Evolutionary conservation across 192 early-diverging fungal genomes (phyloP), one percentile per base, ranked within the genome.

Genomic region (Neocallimastix lanati): DNA sequence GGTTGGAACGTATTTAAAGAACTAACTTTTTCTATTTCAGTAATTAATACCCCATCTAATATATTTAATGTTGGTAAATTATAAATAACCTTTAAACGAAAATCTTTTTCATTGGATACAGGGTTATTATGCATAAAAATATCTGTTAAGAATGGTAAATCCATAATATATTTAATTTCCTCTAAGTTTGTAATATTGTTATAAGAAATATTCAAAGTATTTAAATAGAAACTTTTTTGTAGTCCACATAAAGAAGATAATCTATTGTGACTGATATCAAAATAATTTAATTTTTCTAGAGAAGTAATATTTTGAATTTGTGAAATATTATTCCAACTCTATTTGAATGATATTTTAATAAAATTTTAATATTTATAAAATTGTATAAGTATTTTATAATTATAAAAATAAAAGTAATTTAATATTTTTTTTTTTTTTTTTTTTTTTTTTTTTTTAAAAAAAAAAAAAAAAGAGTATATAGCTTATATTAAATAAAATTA

Each of bases 281-380:
- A 79, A 33, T 86, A 83, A 81, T 86, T 79, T 4, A 90, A 80
- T 29, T 82, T 76, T n/a, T 14, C 28, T 12, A 90, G 81, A 4
- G 83, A 80, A 77, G 85, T 83, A 29, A 89, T 80, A 76, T 88
- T 88, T 28, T 38, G 35, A 0, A 90, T 78, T 9, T 82, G 83
- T 1, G 28, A 27, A 13, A 90, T 78, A 29, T 81, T 76, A 78
- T 90, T 90, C 4, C 76, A 81, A 28, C 82, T 50, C 85, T 88
- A 29, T n/a, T n/a, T n/a, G n/a, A n/a, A n/a, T n/a, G n/a, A n/a
- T n/a, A n/a, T n/a, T n/a, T n/a, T n/a, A n/a, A n/a, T n/a, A n/a
- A n/a, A n/a, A n/a, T n/a, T n/a, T n/a, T n/a, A n/a, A n/a, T n/a
- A n/a, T n/a, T n/a, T n/a, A n/a, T n/a, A n/a, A n/a, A n/a, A n/a